Evolutionary conservation across 2,329 filamentous ascomycete species (phyloP).

Genomic region (Exophiala dermatitidis): DNA sequence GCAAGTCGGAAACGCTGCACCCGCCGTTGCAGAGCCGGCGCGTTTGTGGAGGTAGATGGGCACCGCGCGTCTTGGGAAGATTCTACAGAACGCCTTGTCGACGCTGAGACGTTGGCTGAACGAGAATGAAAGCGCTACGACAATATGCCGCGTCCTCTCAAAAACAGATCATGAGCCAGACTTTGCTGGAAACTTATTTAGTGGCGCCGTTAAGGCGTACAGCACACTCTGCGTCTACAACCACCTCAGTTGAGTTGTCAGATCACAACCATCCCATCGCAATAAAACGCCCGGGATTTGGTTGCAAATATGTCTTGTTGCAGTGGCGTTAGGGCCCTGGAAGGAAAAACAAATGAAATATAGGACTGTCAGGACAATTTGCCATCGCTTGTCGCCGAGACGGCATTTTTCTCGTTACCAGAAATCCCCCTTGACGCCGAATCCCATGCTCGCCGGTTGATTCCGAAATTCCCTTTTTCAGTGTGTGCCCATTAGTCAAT

Average conservation of each 20-base stretch:
- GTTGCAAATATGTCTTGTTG: not conserved
- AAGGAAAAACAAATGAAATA: conserved; percentile 6
- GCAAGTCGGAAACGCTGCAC: too few relatives aligned
- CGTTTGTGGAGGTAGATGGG: not conserved
- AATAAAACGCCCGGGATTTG: not conserved
- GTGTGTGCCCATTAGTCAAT: conserved; percentile 11
- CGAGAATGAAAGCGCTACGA: conserved; percentile 2
- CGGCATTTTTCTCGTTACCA: conserved; percentile 3
- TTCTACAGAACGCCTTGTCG: not conserved
- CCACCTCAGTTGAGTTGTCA: not conserved
- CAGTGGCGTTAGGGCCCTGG: not conserved
- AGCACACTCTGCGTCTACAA: not conserved
- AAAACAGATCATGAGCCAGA: conserved; percentile 17
- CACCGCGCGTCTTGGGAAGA: too few relatives aligned
- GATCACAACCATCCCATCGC: not conserved
- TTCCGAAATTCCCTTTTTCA: conserved; percentile 12
- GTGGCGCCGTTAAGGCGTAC: not conserved
- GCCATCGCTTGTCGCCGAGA: conserved; percentile 1
- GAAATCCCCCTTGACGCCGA: conserved; percentile 14
- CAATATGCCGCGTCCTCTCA: conserved; percentile 1
- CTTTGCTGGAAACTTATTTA: conserved; percentile 12
- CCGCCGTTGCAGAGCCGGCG: too few relatives aligned
- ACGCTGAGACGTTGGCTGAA: not conserved
- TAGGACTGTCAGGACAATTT: conserved; percentile 1
- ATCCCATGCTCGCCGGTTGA: conserved; percentile 15